These are phyloP conservation scores for Aspergillus bertholletiae DNA, from an alignment of 495 filamentous ascomycete species.

Conservation along the genomic window DNA sequence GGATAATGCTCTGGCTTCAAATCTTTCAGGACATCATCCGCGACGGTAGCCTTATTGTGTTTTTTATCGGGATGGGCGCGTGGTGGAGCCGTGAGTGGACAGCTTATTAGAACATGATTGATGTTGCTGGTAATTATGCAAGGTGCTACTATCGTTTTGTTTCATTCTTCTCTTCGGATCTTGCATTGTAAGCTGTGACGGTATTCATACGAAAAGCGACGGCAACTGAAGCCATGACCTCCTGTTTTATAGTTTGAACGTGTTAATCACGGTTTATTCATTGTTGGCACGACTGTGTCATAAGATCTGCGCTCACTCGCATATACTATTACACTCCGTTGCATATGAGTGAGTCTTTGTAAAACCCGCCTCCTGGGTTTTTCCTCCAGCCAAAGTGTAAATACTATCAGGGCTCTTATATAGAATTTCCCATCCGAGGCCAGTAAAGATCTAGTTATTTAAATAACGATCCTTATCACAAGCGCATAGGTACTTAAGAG, in stretches of 20 bases:
- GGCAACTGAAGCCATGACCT: background rate
- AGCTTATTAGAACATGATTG: background rate
- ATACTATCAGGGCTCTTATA: too few relatives aligned
- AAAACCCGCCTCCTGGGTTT: too few relatives aligned
- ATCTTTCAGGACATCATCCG: constrained; percentile 55
- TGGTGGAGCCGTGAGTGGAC: constrained; percentile 57
- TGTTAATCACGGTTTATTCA: background rate
- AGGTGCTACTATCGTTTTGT: background rate
- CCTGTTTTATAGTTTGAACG: background rate
- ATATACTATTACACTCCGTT: too few relatives aligned
- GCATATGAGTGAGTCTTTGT: too few relatives aligned
- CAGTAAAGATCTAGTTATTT: too few relatives aligned
- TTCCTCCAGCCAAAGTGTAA: too few relatives aligned
- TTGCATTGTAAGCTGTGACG: background rate
- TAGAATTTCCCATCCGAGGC: too few relatives aligned
- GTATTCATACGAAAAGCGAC: background rate
- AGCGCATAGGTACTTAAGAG: too few relatives aligned
- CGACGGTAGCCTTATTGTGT: constrained; percentile 73
- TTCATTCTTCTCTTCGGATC: background rate
- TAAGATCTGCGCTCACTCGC: too few relatives aligned
- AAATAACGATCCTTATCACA: too few relatives aligned
- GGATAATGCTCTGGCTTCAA: constrained; percentile 57
- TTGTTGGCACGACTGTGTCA: background rate
- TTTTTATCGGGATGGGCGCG: constrained; percentile 68
- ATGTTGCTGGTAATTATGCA: background rate